Conservation (phyloP, 1,284 basidiomycete genomes). For the Pseudozyma sp. region DNA sequence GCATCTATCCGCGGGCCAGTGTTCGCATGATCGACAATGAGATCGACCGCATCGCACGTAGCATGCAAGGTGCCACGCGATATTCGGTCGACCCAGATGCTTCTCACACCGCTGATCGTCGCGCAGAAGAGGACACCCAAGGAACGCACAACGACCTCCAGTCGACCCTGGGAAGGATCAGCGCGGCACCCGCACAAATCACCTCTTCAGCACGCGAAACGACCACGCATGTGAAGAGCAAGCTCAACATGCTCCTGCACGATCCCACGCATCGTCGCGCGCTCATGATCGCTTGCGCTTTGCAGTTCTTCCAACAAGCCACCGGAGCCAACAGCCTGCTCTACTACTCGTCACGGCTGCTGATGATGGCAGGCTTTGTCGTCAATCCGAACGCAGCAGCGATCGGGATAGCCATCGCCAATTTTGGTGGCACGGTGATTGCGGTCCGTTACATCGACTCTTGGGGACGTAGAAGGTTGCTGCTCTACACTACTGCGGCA, state of each 20-base stretch:
- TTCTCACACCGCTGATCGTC: not conserved
- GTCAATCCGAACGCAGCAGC: slow-evolving; percentile 60
- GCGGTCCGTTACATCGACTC: slow-evolving; percentile 56
- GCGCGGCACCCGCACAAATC: slow-evolving; percentile 20
- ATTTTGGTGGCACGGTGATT: slow-evolving; percentile 54
- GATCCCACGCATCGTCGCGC: slow-evolving; percentile 40
- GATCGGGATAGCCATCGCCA: slow-evolving; percentile 55
- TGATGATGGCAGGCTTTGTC: slow-evolving; percentile 58
- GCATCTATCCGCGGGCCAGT: slow-evolving; percentile 56
- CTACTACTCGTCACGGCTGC: slow-evolving; percentile 52
- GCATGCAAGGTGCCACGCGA: slow-evolving; percentile 34
- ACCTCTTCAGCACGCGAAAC: slow-evolving; percentile 14
- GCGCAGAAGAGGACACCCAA: slow-evolving; percentile 3
- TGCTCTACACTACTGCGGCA: slow-evolving; percentile 54
- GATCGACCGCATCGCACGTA: slow-evolving; percentile 47
- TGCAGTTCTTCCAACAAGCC: slow-evolving; percentile 54
- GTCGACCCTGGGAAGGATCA: slow-evolving; percentile 12
- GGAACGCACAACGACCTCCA: slow-evolving; percentile 1
- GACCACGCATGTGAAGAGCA: slow-evolving; percentile 29
- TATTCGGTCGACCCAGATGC: slow-evolving; percentile 23
- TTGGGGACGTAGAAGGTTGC: slow-evolving; percentile 52
- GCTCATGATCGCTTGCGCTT: slow-evolving; percentile 50
- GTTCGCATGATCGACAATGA: slow-evolving; percentile 40
- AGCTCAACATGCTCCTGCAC: slow-evolving; percentile 38
- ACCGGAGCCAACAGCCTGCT: slow-evolving; percentile 44